Base-by-base conservation (phyloP, 2,329 filamentous ascomycete species). In the Orbilia blumenaviensis region DNA sequence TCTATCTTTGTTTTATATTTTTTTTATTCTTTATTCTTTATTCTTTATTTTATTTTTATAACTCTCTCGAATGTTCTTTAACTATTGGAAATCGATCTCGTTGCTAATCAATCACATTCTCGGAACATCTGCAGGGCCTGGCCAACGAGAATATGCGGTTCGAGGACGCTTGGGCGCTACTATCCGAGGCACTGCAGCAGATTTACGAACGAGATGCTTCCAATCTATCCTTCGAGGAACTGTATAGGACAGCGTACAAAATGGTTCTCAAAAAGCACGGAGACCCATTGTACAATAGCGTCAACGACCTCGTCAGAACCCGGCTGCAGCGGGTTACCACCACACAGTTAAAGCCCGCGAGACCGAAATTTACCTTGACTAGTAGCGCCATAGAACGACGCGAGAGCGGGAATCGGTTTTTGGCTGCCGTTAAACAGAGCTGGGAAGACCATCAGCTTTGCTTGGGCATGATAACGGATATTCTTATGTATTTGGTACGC, bases 401-500 rank as follows among this genome's bases (percentile, higher is more conserved):
- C 52, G 88, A 90, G 46, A 90, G 91, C 36, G 94, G 94, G 54
- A 93, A 97, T 83, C 90, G 87, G 81, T 96, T 98, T 78, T 83
- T 99, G 72, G 88, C 88, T 66, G 90, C 89, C 0, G 83, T 98
- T 12, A 91, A 91, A 79, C 86, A 89, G 71, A 89, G 90, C 1
- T 99, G 94, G 93, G 89, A 93, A 76, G 91, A 96, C 78, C 94
- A 99, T 81, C 92, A 94, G 81, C 88, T 92, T 68, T 94, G 92
- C 48, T 97, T 97, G 92, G 93, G 93, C 81, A 98, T 98, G 94
- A 90, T 93, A 60, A 93, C 94, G 2, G 95, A 98, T 82, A 93
- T 98, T 32, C 86, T 98, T 61, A 97, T 98, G 93, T 97, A 97
- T 81, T 92, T 99, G 86, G 80, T 81, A 73, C 46, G 78, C 23